phyloP scores from a whole-genome alignment of 2,329 filamentous ascomycete species.

The Coniochaeta sp. region DNA sequence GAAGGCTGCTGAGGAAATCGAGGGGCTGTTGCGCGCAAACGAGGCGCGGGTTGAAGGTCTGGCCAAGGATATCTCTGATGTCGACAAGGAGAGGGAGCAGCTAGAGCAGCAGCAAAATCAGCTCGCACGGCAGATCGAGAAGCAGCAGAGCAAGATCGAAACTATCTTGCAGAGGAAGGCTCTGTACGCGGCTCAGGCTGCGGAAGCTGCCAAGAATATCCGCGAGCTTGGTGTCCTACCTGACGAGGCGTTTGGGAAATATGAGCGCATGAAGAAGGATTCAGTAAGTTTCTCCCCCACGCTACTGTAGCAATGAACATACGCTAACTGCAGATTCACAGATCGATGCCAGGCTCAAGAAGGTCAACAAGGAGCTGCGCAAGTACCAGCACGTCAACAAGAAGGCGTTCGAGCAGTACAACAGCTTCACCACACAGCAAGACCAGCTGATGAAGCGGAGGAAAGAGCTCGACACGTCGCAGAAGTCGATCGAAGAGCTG shows the following conservation, averaged over 20 bases:
- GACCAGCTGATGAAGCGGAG: conserved; percentile 80
- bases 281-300: conserved; percentile 43
- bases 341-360: conserved; percentile 68
- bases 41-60: conserved; percentile 60
- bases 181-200: conserved; percentile 66
- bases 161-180: conserved; percentile 88
- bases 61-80: conserved; percentile 43
- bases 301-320: background rate
- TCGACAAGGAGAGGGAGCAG: conserved; percentile 50
- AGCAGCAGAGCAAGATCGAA: conserved; percentile 82
- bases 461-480: conserved; percentile 78
- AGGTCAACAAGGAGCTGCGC: conserved; percentile 86
- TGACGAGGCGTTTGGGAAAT: conserved; percentile 89
- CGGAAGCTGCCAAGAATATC: conserved; percentile 81
- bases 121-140: conserved; percentile 70
- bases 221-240: conserved; percentile 88
- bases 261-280: conserved; percentile 74
- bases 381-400: conserved; percentile 99
- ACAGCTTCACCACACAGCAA: conserved; percentile 89
- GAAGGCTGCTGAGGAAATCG: conserved; percentile 59
- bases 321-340: conserved; percentile 19
- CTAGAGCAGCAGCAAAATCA: conserved; percentile 69
- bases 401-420: conserved; percentile 98
- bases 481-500: conserved; percentile 82
- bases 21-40: conserved; percentile 64